A percentile compares a stretch with the other conserved stretches of the same genome.
Evolutionary conservation across 805 yeast species (phyloP).

Genomic region (Hanseniaspora guilliermondii): DNA sequence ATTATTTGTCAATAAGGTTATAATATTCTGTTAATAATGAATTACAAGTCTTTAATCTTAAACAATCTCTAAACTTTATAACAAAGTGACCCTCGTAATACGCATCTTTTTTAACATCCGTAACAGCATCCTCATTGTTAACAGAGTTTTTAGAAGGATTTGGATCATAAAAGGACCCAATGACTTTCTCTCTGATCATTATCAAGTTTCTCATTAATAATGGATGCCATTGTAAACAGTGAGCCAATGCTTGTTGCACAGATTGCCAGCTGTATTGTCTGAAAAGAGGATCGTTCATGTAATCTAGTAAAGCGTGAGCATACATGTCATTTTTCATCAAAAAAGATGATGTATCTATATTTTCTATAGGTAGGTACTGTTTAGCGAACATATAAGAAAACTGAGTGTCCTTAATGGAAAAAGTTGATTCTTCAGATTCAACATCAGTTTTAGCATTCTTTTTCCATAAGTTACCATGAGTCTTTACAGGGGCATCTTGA

Average conservation of each 20-base stretch:
- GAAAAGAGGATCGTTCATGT: conserved; percentile 63
- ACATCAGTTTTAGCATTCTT: conserved; percentile 61
- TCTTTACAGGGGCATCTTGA: conserved; percentile 28
- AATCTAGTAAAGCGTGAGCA: conserved; percentile 61
- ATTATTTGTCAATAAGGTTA: conserved; percentile 16
- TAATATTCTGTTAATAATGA: conserved; percentile 26
- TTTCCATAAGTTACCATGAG: conserved; percentile 53
- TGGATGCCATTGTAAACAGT: conserved; percentile 92
- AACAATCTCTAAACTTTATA: conserved; percentile 49
- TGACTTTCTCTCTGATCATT: conserved; percentile 50
- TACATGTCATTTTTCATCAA: conserved; percentile 53
- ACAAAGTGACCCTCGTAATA: conserved; percentile 59
- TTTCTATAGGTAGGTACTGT: conserved; percentile 11
- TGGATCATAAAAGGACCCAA: conserved; percentile 36
- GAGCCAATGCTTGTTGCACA: conserved; percentile 62
- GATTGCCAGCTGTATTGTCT: conserved; percentile 44
- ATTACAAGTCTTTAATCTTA: conserved; percentile 40
- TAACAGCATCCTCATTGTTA: conserved; percentile 16
- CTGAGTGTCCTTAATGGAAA: conserved; percentile 2
- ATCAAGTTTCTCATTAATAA: conserved; percentile 59
- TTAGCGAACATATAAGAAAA: conserved; percentile 10
- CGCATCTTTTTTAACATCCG: conserved; percentile 29
- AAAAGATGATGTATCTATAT: conserved; percentile 34
- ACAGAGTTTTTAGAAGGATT: conserved; percentile 17
- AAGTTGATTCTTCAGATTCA: conserved; percentile 46